Evolutionary conservation across 768 basidiomycete species (phyloP).

Genomic region (Chlorophyllum brunneum): DNA sequence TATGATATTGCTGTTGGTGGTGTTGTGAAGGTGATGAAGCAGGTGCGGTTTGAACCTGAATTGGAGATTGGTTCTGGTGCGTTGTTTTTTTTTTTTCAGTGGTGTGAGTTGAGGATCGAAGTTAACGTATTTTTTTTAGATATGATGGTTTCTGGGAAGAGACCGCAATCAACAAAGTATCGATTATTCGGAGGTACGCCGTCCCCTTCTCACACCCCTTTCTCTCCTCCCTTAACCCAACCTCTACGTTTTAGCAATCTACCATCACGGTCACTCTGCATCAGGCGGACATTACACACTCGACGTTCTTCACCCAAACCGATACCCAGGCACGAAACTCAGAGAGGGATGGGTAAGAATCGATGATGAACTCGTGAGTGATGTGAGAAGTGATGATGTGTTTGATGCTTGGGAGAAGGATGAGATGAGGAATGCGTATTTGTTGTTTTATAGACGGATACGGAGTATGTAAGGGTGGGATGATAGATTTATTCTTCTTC

Average conservation of each 20-base stretch:
- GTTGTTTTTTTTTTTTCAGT: constrained; percentile 13
- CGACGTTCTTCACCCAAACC: constrained; percentile 76
- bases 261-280: constrained; percentile 90
- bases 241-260: constrained; percentile 76
- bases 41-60: constrained; percentile 72
- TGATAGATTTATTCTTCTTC: too few species aligned
- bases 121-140: constrained; percentile 32
- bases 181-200: constrained; percentile 77
- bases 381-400: constrained; percentile 70
- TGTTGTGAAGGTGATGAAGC: constrained; percentile 85
- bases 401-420: constrained; percentile 57
- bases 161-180: constrained; percentile 52
- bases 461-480: background rate
- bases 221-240: constrained; percentile 1
- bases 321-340: constrained; percentile 42
- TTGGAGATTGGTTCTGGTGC: constrained; percentile 71
- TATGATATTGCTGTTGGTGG: constrained; percentile 75
- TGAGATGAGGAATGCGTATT: constrained; percentile 68
- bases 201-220: background rate
- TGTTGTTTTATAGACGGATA: constrained; percentile 79
- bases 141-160: constrained; percentile 50
- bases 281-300: constrained; percentile 95
- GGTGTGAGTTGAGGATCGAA: background rate
- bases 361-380: constrained; percentile 86
- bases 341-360: constrained; percentile 87